Evolutionary conservation across 352 stramenopile genomes (phyloP), one percentile per base, ranked within the genome.

Genomic region (Globisporangium spiculum): DNA sequence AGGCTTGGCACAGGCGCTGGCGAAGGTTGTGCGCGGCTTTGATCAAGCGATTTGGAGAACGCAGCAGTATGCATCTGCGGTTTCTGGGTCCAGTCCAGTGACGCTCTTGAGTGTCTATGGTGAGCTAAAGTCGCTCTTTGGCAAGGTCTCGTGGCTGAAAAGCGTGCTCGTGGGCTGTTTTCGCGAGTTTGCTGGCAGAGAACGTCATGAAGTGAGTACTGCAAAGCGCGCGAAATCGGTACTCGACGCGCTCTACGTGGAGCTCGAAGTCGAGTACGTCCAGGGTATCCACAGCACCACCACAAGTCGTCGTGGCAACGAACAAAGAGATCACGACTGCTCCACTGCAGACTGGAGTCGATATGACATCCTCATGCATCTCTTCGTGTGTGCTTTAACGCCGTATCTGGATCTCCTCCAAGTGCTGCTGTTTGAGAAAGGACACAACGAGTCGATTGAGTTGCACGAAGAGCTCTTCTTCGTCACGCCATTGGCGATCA

Each of bases 401-500:
- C 84, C 82, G 16, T 90, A 91, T 53, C 67, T 92, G 20, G 73
- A 80, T 54, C 54, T 81, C 0, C 60, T 92, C 5, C 80, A 89
- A 26, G 60, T 62, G 18, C 77, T 78, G 69, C 16, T 92, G 4
- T 92, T 91, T 56, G 72, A 85, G 44, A 70, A 69, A 59, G 69
- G 78, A 0, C 74, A 84, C 60, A 68, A 75, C 26, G 73, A 86
- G 0, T 72, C 69, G 9, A 77, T 88, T 54, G 68, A 44, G 36
- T 55, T 89, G 36, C 72, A 83, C 59, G 59, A 68, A 3, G 84
- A 92, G 46, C 63, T 89, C 27, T 91, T 91, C 67, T 92, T 91
- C 53, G 38, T 63, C 14, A 73, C 63, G 9, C 63, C 66, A 64
- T 26, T 22, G 16, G 27, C 65, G 9, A n/a, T 52, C 22, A 53